Conservation (phyloP, 176 grass and related monocot species). For the Lolium rigidum region DNA sequence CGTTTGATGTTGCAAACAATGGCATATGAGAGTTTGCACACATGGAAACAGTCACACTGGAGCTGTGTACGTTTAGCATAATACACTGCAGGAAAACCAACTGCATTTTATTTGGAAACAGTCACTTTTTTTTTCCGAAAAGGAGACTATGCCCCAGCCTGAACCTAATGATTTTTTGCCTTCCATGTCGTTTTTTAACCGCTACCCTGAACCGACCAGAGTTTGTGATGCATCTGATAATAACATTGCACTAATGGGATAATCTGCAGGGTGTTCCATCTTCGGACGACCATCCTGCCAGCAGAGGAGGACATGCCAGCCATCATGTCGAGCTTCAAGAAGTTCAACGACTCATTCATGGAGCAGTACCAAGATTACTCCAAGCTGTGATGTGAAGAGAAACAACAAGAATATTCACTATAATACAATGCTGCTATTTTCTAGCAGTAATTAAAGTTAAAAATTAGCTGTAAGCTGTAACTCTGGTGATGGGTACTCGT, state of each 20-base stretch:
- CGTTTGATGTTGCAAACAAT: neutral
- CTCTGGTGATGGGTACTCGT: conserved; percentile 15
- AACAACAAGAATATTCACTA: neutral
- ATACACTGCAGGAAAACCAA: no score
- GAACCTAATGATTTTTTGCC: neutral
- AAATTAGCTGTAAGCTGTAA: conserved; percentile 24
- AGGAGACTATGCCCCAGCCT: no score
- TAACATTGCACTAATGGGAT: neutral
- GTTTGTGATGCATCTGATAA: neutral
- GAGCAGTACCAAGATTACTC: conserved; percentile 85
- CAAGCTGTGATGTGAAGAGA: conserved; percentile 57
- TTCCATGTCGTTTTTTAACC: neutral
- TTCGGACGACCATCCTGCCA: conserved; percentile 96
- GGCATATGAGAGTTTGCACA: neutral
- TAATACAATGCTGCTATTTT: conserved; percentile 3
- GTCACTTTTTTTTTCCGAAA: no score
- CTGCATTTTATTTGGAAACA: no score
- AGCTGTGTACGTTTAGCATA: neutral
- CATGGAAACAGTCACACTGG: neutral
- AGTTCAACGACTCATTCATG: conserved; percentile 98
- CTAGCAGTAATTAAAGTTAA: conserved; percentile 4
- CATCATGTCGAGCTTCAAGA: conserved; percentile 98
- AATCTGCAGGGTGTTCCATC: conserved; percentile 80
- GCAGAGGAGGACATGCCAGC: conserved; percentile 92
- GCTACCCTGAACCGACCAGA: neutral